Evolutionary conservation across 441 rosid genomes (phyloP).

Genomic region (Euphorbia celastroides): DNA sequence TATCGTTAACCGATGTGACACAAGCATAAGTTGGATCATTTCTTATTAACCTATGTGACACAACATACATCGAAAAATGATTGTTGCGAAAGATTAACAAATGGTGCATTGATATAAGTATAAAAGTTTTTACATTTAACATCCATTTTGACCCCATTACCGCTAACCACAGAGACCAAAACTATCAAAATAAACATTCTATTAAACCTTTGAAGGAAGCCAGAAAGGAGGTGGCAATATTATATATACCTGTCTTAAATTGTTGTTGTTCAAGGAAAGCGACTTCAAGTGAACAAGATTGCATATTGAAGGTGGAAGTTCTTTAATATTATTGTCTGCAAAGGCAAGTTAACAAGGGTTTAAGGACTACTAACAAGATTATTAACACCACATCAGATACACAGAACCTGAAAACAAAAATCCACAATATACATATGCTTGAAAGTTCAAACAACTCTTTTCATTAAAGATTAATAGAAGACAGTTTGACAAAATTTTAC

Average conservation of each 20-base stretch:
- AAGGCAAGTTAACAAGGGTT: conserved; percentile 25
- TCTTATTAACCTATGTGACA: not conserved
- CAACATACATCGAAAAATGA: not conserved
- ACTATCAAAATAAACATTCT: not conserved
- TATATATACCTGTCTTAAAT: conserved; percentile 55
- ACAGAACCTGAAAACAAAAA: not conserved
- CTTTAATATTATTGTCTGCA: conserved; percentile 71
- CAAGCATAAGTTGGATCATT: not conserved
- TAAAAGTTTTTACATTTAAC: not conserved
- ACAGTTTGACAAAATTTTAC: too few relatives aligned
- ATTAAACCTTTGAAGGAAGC: not conserved
- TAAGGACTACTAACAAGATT: conserved; percentile 11
- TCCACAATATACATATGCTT: too few relatives aligned
- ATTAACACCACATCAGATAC: not conserved
- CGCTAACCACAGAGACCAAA: not conserved
- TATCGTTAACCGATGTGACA: not conserved
- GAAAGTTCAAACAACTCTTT: not conserved
- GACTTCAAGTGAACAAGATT: too few relatives aligned
- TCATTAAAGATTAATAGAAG: not conserved
- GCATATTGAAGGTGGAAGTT: too few relatives aligned
- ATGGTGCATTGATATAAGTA: not conserved
- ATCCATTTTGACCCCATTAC: not conserved
- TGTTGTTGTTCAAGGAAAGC: conserved; percentile 39
- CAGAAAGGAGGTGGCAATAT: conserved; percentile 8
- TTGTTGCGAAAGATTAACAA: not conserved